Conservation (phyloP, 2,329 filamentous ascomycete genomes). For the Sclerotinia glacialis region DNA sequence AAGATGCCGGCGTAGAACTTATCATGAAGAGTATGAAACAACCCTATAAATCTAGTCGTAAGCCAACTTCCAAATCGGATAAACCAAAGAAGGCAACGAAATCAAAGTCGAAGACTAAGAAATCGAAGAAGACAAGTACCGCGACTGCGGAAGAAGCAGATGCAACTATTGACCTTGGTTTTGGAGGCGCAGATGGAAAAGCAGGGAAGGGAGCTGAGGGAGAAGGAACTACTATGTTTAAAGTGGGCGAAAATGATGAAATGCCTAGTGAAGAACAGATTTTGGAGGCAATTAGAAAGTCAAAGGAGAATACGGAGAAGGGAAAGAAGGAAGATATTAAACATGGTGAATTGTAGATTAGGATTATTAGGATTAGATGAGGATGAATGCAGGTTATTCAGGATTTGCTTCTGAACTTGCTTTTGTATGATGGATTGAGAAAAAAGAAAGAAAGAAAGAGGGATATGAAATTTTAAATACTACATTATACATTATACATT, state of each 20-base stretch:
- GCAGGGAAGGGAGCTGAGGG: slow-evolving; percentile 23
- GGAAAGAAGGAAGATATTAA: slow-evolving; percentile 20
- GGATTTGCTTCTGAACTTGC: background rate
- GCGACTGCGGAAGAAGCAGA: slow-evolving; percentile 37
- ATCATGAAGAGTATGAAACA: slow-evolving; percentile 65
- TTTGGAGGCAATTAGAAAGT: slow-evolving; percentile 53
- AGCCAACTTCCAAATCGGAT: slow-evolving; percentile 40
- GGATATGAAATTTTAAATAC: no score
- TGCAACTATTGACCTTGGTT: slow-evolving; percentile 45
- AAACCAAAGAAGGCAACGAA: slow-evolving; percentile 28
- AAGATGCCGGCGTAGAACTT: slow-evolving; percentile 66
- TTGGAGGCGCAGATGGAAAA: background rate
- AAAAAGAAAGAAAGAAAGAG: no score
- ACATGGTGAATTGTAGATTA: slow-evolving; percentile 32
- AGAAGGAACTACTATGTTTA: slow-evolving; percentile 39
- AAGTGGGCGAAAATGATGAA: slow-evolving; percentile 44
- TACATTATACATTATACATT: no score
- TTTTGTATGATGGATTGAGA: background rate
- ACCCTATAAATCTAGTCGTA: slow-evolving; percentile 40
- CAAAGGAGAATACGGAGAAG: slow-evolving; percentile 30
- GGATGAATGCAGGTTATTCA: background rate
- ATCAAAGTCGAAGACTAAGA: slow-evolving; percentile 41
- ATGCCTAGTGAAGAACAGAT: slow-evolving; percentile 49
- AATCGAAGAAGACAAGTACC: slow-evolving; percentile 37
- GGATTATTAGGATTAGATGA: background rate